phyloP scores from a whole-genome alignment of 225 moss, liverwort and hornwort genomes.

The Climacium dendroides region DNA sequence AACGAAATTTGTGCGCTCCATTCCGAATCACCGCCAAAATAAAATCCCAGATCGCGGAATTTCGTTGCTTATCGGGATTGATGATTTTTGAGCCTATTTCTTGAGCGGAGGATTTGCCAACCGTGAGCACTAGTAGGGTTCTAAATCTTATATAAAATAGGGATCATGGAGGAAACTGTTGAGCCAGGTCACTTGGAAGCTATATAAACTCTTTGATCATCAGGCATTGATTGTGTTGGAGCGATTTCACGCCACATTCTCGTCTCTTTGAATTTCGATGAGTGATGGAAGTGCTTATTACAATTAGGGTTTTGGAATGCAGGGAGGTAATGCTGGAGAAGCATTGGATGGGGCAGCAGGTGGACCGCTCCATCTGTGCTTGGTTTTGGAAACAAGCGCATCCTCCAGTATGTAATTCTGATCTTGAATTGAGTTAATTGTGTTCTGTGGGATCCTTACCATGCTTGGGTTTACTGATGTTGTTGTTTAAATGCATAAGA shows the following conservation, averaged over 20 bases:
- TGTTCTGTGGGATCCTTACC: background rate
- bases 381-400: slow-evolving; percentile 98
- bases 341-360: slow-evolving; percentile 97
- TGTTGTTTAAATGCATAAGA: background rate
- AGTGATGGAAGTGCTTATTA: background rate
- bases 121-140: background rate
- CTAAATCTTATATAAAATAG: background rate
- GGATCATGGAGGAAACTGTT: background rate
- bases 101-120: background rate
- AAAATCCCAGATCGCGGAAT: background rate
- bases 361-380: slow-evolving; percentile 85
- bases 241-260: background rate
- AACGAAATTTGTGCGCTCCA: background rate
- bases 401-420: slow-evolving; percentile 35
- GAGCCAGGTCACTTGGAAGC: background rate
- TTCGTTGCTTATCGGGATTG: background rate
- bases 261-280: background rate
- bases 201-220: background rate
- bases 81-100: background rate
- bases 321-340: slow-evolving; percentile 98
- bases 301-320: slow-evolving; percentile 4
- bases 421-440: background rate
- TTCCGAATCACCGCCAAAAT: background rate
- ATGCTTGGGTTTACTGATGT: background rate
- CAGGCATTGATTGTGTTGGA: background rate